phyloP scores from a whole-genome alignment of 192 early-diverging fungal species.

The Coemansia reversa region DNA sequence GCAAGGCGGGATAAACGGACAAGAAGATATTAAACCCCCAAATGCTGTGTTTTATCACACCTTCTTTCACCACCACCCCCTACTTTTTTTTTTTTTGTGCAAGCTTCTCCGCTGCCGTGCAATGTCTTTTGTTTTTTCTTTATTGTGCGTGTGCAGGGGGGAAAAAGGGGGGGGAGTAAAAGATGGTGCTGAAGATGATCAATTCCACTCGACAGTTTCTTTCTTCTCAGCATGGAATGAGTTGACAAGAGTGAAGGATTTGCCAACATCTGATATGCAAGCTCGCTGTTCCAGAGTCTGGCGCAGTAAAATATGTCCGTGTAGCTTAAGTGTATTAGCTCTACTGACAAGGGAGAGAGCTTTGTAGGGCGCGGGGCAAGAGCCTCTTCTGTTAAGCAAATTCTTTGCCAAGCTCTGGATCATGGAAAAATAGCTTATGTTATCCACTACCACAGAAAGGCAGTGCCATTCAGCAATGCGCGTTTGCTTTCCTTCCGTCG shows the following conservation, averaged over 20 bases:
- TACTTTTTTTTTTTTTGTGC: neutral
- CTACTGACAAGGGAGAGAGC: neutral
- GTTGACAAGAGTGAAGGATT: neutral
- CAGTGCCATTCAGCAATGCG: neutral
- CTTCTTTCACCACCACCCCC: neutral
- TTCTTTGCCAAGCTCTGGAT: neutral
- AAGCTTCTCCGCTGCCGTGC: neutral
- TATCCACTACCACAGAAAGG: neutral
- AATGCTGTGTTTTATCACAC: constrained; percentile 3
- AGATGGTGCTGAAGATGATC: neutral
- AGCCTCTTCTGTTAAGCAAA: neutral
- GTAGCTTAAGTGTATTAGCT: neutral
- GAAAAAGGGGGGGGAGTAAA: neutral
- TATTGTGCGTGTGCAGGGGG: neutral
- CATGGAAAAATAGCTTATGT: neutral
- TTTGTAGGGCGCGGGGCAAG: neutral
- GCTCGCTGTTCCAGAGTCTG: neutral
- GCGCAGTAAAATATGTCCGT: neutral
- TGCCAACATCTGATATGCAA: neutral
- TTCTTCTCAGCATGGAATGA: neutral
- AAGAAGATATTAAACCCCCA: neutral
- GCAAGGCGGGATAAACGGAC: neutral
- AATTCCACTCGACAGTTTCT: neutral
- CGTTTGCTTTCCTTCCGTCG: neutral
- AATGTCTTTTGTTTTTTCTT: neutral